phyloP scores from a whole-genome alignment of 2,329 filamentous ascomycete genomes.

The Aspergillus tubingensis region DNA sequence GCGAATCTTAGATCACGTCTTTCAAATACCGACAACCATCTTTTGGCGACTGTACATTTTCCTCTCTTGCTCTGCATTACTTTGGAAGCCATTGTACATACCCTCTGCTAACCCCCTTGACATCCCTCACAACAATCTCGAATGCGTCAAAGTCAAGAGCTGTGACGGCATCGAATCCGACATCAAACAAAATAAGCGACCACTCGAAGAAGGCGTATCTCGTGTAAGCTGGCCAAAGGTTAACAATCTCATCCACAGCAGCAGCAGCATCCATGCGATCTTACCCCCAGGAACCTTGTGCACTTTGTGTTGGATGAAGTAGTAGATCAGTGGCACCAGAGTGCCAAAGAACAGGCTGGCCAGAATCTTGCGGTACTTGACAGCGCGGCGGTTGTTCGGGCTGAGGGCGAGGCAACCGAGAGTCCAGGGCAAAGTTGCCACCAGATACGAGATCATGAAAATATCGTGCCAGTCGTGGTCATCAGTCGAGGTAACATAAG shows the following conservation, averaged over 20 bases:
- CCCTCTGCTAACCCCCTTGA: constrained; percentile 91
- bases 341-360: constrained; percentile 86
- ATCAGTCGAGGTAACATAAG: constrained; percentile 96
- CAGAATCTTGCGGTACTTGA: constrained; percentile 86
- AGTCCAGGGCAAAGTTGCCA: constrained; percentile 94
- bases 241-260: background rate
- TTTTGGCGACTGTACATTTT: constrained; percentile 54
- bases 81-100: constrained; percentile 96
- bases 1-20: constrained; percentile 37
- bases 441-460: constrained; percentile 97
- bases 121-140: constrained; percentile 83
- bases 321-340: constrained; percentile 87
- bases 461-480: constrained; percentile 99
- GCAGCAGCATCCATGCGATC: constrained; percentile 29
- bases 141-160: constrained; percentile 87
- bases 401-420: constrained; percentile 85
- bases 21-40: constrained; percentile 41
- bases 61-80: constrained; percentile 56
- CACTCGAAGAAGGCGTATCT: constrained; percentile 98
- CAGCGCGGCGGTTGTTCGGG: constrained; percentile 76
- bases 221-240: constrained; percentile 74
- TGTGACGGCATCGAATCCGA: constrained; percentile 94
- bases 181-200: constrained; percentile 90
- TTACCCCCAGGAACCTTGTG: constrained; percentile 89
- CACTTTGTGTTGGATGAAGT: constrained; percentile 98